These are phyloP conservation scores for Nitzschia putrida DNA, from an alignment of 108 stramenopile genomes.

Conservation along the genomic window DNA sequence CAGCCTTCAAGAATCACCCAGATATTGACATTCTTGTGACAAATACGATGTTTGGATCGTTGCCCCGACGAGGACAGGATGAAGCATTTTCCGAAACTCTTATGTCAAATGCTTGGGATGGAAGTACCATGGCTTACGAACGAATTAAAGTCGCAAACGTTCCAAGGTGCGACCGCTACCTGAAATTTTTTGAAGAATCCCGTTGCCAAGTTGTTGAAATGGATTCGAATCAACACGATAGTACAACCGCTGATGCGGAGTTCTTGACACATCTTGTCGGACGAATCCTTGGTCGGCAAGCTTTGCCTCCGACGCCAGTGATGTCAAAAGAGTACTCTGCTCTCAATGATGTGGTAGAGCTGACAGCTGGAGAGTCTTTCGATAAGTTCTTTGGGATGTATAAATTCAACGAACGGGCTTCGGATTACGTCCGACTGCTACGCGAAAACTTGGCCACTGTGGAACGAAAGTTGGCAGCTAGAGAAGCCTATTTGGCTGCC, in stretches of 20 bases:
- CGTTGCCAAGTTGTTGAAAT: constrained; percentile 91
- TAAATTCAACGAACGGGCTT: constrained; percentile 87
- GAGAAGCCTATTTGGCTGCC: constrained; percentile 92
- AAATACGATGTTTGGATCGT: constrained; percentile 90
- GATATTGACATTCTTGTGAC: constrained; percentile 90
- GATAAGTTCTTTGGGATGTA: constrained; percentile 96
- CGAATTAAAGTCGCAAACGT: constrained; percentile 75
- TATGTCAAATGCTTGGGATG: constrained; percentile 66
- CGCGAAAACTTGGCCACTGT: constrained; percentile 89
- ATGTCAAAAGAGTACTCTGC: constrained; percentile 90
- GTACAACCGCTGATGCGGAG: constrained; percentile 89
- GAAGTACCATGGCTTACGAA: constrained; percentile 91
- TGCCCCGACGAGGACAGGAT: constrained; percentile 3
- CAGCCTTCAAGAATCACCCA: constrained; percentile 57
- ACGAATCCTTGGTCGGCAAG: constrained; percentile 76
- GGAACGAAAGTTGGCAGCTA: constrained; percentile 91
- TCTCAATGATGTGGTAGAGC: constrained; percentile 87
- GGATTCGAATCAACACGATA: constrained; percentile 89
- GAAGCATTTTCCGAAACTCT: not conserved
- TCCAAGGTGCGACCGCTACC: constrained; percentile 77
- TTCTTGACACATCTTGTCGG: constrained; percentile 95
- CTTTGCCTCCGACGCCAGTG: constrained; percentile 88
- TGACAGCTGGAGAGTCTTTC: constrained; percentile 87
- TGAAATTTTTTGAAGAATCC: constrained; percentile 87
- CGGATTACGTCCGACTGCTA: constrained; percentile 68